A percentile compares a stretch with the other conserved stretches of the same genome.
Conservation (phyloP, 768 basidiomycete species). For the Xerocomellus chrysenteron region DNA sequence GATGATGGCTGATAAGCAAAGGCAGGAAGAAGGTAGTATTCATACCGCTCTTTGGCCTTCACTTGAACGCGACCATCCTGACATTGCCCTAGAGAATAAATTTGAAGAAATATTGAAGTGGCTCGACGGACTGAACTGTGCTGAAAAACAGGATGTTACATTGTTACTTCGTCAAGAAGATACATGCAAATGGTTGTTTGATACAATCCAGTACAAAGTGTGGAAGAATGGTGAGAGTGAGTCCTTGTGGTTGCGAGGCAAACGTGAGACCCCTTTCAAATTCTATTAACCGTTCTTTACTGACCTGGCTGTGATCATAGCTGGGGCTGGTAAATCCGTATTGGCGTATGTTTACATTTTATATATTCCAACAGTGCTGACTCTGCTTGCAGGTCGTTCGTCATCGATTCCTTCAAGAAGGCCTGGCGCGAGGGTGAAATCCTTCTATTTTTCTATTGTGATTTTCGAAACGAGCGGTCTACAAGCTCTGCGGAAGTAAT, state of each 20-base stretch:
- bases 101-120: not conserved
- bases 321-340: constrained; percentile 8
- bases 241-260: constrained; percentile 8
- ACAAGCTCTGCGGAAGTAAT: not conserved
- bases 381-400: not conserved
- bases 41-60: not conserved
- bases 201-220: not conserved
- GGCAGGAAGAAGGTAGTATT: not conserved
- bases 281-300: not conserved
- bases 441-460: constrained; percentile 1
- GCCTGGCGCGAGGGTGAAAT: not conserved
- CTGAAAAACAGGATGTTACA: constrained; percentile 3
- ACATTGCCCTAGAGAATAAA: not conserved
- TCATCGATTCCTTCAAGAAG: not conserved
- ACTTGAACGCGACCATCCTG: not conserved
- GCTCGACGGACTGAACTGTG: constrained; percentile 1
- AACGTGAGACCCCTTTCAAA: not conserved
- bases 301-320: not conserved
- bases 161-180: not conserved
- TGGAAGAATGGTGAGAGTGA: not conserved
- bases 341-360: constrained; percentile 1
- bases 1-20: not conserved
- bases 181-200: constrained; percentile 4
- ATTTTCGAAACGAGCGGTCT: not conserved
- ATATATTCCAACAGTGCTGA: not conserved